Evolutionary conservation across 805 yeast species (phyloP).

Genomic region (Debaryomyces tyrocola): DNA sequence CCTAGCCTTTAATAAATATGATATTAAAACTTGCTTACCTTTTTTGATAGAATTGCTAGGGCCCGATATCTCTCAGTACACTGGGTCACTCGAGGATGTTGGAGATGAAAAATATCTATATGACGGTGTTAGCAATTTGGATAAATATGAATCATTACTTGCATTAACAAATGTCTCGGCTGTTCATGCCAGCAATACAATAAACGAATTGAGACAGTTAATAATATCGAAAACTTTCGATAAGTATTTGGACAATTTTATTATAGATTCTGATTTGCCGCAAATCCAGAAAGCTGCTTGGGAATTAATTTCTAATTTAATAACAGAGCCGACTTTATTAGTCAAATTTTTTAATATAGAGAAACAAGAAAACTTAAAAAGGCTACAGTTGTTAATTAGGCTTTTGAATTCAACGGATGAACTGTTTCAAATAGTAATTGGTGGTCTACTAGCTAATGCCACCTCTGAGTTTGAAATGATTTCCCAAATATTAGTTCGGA

Average conservation of each 20-base stretch:
- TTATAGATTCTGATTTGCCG: slow-evolving; percentile 34
- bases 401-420: slow-evolving; percentile 34
- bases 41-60: slow-evolving; percentile 50
- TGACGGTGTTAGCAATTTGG: slow-evolving; percentile 36
- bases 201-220: slow-evolving; percentile 37
- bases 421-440: slow-evolving; percentile 27
- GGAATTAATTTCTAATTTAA: slow-evolving; percentile 64
- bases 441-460: slow-evolving; percentile 42
- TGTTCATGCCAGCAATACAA: slow-evolving; percentile 22
- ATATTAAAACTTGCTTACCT: slow-evolving; percentile 43
- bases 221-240: slow-evolving; percentile 47
- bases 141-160: slow-evolving; percentile 54
- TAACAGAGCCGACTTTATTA: slow-evolving; percentile 39
- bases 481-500: slow-evolving; percentile 20
- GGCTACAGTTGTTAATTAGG: slow-evolving; percentile 31
- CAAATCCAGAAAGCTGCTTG: slow-evolving; percentile 58
- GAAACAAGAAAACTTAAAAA: slow-evolving; percentile 22
- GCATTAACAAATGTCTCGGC: slow-evolving; percentile 72
- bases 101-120: slow-evolving; percentile 17
- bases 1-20: slow-evolving; percentile 39
- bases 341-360: slow-evolving; percentile 62
- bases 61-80: slow-evolving; percentile 24
- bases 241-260: slow-evolving; percentile 43
- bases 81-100: slow-evolving; percentile 6
- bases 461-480: slow-evolving; percentile 39